Percentiles rank a stretch among this genome's conserved stretches.
Evolutionary conservation across 169 alveolate species (phyloP).

Genomic region (Plasmodium yoelii): DNA sequence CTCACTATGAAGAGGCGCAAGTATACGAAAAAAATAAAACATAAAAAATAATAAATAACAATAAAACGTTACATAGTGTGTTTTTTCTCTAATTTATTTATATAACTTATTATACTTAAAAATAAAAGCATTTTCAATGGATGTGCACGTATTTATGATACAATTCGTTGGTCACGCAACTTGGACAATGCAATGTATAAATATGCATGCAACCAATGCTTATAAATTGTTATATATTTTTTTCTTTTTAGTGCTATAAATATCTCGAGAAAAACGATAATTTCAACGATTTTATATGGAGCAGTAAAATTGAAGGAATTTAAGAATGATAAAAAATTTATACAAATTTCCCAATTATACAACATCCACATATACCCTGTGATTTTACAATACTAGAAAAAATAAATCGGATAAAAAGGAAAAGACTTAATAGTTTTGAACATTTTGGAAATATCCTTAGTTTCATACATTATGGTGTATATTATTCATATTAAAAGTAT

Average conservation of each 20-base stretch:
- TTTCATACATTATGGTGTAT: too few relatives aligned
- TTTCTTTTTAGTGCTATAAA: conserved; percentile 54
- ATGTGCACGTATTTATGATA: not conserved
- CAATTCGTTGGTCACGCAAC: not conserved
- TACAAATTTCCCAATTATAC: too few relatives aligned
- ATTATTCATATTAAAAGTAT: too few relatives aligned
- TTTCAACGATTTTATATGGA: conserved; percentile 61
- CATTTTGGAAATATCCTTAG: too few relatives aligned
- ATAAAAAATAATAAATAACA: too few relatives aligned
- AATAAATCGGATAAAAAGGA: too few relatives aligned
- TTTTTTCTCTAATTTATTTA: too few relatives aligned
- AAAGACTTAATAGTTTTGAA: too few relatives aligned
- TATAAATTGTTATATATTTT: not conserved
- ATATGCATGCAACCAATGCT: not conserved
- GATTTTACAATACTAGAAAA: too few relatives aligned
- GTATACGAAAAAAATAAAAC: not conserved
- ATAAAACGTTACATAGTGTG: too few relatives aligned
- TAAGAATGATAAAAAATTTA: not conserved
- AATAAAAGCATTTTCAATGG: not conserved
- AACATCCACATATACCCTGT: too few relatives aligned
- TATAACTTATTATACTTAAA: too few relatives aligned
- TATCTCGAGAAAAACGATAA: conserved; percentile 46
- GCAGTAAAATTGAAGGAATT: conserved; percentile 26
- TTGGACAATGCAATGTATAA: not conserved
- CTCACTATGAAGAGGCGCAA: conserved; percentile 8